Conservation (phyloP, 1,139 yeast genomes). For the Nakaseomyces nivariensis region DNA sequence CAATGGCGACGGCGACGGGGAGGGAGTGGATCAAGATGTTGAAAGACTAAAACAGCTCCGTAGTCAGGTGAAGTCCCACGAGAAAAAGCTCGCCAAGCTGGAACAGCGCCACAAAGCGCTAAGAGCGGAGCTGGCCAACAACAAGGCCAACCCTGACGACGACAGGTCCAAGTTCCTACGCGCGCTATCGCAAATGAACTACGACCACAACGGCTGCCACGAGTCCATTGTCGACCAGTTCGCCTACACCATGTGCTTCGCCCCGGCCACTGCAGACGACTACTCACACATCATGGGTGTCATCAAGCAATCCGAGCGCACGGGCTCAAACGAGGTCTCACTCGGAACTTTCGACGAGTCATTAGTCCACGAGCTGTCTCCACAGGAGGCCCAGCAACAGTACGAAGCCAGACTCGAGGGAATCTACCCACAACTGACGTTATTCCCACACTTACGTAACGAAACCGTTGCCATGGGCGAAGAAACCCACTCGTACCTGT, state of each 20-base stretch:
- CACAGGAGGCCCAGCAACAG: neutral
- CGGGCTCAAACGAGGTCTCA: neutral
- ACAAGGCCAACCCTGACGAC: neutral
- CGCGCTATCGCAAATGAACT: neutral
- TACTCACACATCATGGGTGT: neutral
- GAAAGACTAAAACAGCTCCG: neutral
- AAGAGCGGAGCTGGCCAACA: neutral
- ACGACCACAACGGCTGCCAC: neutral
- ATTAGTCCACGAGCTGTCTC: neutral
- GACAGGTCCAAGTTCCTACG: neutral
- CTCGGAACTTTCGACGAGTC: neutral
- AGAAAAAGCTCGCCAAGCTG: neutral
- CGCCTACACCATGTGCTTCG: neutral
- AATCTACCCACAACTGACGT: neutral
- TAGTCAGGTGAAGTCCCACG: neutral
- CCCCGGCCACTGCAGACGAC: neutral
- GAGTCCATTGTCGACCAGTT: constrained; percentile 1
- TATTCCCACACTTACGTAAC: neutral
- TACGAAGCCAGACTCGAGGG: neutral
- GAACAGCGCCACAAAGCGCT: neutral
- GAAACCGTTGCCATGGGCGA: constrained; percentile 2
- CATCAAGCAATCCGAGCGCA: neutral
- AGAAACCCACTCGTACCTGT: constrained; percentile 20
- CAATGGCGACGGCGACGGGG: constrained; percentile 1
- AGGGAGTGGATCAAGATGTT: neutral